phyloP scores from a whole-genome alignment of 495 filamentous ascomycete species.

The Penicillium paradoxum region DNA sequence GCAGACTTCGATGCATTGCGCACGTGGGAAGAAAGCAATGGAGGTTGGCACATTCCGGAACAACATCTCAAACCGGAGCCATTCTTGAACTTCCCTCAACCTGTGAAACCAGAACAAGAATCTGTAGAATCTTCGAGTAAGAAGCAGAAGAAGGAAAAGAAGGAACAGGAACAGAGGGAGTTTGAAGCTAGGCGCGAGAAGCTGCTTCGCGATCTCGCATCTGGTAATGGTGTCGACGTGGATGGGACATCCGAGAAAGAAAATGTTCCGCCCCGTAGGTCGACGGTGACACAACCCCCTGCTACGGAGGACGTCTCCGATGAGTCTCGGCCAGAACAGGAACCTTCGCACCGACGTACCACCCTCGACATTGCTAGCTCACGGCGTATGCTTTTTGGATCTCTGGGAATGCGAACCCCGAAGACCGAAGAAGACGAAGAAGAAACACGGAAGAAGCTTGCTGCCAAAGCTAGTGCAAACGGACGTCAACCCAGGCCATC shows the following conservation, averaged over 20 bases:
- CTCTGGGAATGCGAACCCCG: slow-evolving; percentile 64
- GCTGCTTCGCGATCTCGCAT: slow-evolving; percentile 46
- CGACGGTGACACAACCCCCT: slow-evolving; percentile 3
- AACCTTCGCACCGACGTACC: slow-evolving; percentile 35
- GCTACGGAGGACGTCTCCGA: neutral
- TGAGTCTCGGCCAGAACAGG: slow-evolving; percentile 8
- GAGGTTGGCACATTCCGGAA: slow-evolving; percentile 24
- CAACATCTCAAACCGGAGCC: neutral
- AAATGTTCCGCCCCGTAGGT: slow-evolving; percentile 23
- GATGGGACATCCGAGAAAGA: slow-evolving; percentile 33
- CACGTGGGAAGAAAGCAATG: slow-evolving; percentile 30
- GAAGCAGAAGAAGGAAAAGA: slow-evolving; percentile 11
- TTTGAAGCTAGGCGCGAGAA: slow-evolving; percentile 50
- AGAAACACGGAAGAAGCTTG: slow-evolving; percentile 53
- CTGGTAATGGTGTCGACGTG: slow-evolving; percentile 47
- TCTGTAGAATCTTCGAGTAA: slow-evolving; percentile 9
- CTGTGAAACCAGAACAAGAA: neutral
- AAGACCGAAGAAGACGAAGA: slow-evolving; percentile 64
- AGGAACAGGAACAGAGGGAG: slow-evolving; percentile 27
- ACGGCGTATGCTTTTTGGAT: slow-evolving; percentile 64
- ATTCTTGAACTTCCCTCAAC: neutral
- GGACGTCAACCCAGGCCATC: slow-evolving; percentile 15
- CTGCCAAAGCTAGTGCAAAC: slow-evolving; percentile 27
- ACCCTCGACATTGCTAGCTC: slow-evolving; percentile 61
- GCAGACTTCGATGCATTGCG: slow-evolving; percentile 47